Evolutionary conservation across 495 filamentous ascomycete genomes (phyloP).

Genomic region (Xanthoparmelia taractica): DNA sequence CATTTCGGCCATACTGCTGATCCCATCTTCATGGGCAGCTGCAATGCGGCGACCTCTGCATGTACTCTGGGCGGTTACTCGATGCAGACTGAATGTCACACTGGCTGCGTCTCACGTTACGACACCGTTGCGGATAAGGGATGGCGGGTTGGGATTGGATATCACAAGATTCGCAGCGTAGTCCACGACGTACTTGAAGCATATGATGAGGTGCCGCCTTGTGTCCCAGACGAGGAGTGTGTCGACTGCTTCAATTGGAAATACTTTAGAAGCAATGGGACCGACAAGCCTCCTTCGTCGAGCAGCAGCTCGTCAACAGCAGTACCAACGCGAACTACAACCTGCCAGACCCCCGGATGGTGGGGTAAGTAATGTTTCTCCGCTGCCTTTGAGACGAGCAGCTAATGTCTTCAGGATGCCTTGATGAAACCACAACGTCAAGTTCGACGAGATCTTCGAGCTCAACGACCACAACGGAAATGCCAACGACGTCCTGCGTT

Average conservation of each 20-base stretch:
- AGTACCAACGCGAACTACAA: constrained; percentile 64
- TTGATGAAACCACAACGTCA: constrained; percentile 38
- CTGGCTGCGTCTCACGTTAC: constrained; percentile 78
- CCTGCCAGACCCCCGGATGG: constrained; percentile 80
- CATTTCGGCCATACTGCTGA: constrained; percentile 96
- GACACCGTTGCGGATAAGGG: constrained; percentile 85
- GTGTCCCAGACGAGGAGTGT: constrained; percentile 67
- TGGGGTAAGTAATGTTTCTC: constrained; percentile 34
- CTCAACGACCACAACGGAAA: constrained; percentile 42
- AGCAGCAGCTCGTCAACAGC: constrained; percentile 45
- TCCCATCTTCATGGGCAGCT: constrained; percentile 88
- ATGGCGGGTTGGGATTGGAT: constrained; percentile 79
- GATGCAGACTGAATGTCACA: constrained; percentile 84
- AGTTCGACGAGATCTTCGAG: constrained; percentile 37
- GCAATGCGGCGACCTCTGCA: constrained; percentile 76
- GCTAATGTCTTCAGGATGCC: constrained; percentile 15
- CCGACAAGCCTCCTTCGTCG: constrained; percentile 61
- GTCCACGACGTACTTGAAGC: constrained; percentile 76
- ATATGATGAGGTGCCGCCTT: constrained; percentile 72
- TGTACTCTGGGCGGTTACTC: constrained; percentile 95
- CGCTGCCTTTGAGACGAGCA: neutral
- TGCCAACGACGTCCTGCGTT: constrained; percentile 70
- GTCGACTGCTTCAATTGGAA: constrained; percentile 91
- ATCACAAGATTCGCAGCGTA: constrained; percentile 76
- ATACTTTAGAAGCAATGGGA: constrained; percentile 83